Conservation (phyloP, 495 filamentous ascomycete species). For the Lasiosphaeriaceae sp. region DNA sequence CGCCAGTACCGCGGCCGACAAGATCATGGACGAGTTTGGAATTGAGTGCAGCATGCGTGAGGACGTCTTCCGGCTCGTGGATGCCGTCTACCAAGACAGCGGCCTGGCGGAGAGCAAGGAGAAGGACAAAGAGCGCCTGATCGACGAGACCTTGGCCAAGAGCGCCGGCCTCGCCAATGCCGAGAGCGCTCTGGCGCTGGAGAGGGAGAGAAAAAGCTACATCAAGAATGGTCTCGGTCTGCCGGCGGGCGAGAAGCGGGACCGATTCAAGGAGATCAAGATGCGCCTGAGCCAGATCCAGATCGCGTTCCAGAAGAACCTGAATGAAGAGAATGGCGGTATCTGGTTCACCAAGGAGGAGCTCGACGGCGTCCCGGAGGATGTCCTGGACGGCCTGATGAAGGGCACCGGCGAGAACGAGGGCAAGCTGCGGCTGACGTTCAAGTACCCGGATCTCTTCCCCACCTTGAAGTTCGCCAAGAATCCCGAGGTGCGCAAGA, state of each 20-base stretch:
- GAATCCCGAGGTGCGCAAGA: constrained; percentile 50
- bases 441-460: constrained; percentile 63
- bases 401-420: constrained; percentile 68
- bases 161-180: constrained; percentile 32
- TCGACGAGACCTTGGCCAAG: constrained; percentile 26
- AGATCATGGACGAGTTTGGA: constrained; percentile 55
- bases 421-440: constrained; percentile 54
- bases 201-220: constrained; percentile 57
- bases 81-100: constrained; percentile 46
- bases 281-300: constrained; percentile 54
- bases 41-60: constrained; percentile 61
- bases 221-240: constrained; percentile 55
- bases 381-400: constrained; percentile 56
- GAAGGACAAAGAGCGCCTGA: constrained; percentile 30
- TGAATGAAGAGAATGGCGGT: constrained; percentile 58
- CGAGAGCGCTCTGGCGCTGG: constrained; percentile 51
- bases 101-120: constrained; percentile 38
- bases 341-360: constrained; percentile 58
- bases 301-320: constrained; percentile 56
- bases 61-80: constrained; percentile 56
- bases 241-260: constrained; percentile 49
- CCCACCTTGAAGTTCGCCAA: constrained; percentile 56
- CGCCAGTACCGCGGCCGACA: constrained; percentile 57
- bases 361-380: constrained; percentile 55
- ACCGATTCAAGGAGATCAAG: constrained; percentile 63